Percentiles rank a stretch among this genome's conserved stretches.
phyloP scores from a whole-genome alignment of 2,329 filamentous ascomycete species.

The Colletotrichum somersetense region DNA sequence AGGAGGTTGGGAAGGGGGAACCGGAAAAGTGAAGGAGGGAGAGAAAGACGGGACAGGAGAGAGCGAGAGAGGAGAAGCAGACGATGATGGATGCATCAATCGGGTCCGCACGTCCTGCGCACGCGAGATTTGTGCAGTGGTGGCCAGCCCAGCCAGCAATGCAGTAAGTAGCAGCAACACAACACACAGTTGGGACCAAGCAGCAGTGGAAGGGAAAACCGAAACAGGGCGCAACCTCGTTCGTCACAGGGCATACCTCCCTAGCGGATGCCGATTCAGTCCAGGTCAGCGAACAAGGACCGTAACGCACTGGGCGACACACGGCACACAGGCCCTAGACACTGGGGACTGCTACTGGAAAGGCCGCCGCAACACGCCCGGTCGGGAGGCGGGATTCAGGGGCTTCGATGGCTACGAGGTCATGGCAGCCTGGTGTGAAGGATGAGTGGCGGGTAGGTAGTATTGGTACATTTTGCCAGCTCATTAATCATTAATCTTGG shows the following conservation, averaged over 20 bases:
- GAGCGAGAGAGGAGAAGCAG: slow-evolving; percentile 32
- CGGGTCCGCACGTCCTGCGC: slow-evolving; percentile 25
- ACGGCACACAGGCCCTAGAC: neutral
- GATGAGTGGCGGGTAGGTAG: neutral
- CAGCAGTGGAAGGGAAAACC: neutral
- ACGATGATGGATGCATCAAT: slow-evolving; percentile 37
- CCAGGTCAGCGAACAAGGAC: neutral
- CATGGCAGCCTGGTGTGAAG: neutral
- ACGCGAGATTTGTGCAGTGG: slow-evolving; percentile 39
- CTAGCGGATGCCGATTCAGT: neutral
- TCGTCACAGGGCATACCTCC: neutral
- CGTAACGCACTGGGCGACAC: neutral
- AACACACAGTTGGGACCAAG: slow-evolving; percentile 1
- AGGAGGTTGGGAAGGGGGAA: slow-evolving; percentile 36
- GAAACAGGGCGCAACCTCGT: neutral
- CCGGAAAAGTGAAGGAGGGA: slow-evolving; percentile 16
- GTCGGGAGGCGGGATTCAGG: neutral
- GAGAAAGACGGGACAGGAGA: slow-evolving; percentile 19
- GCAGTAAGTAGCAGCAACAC: neutral
- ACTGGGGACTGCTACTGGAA: neutral
- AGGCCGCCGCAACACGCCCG: neutral
- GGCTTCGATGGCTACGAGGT: neutral
- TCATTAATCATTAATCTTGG: neutral
- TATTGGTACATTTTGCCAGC: neutral
- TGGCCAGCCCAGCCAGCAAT: slow-evolving; percentile 14